Conservation (phyloP, 352 stramenopile genomes). For the Aphanomyces cochlioides region DNA sequence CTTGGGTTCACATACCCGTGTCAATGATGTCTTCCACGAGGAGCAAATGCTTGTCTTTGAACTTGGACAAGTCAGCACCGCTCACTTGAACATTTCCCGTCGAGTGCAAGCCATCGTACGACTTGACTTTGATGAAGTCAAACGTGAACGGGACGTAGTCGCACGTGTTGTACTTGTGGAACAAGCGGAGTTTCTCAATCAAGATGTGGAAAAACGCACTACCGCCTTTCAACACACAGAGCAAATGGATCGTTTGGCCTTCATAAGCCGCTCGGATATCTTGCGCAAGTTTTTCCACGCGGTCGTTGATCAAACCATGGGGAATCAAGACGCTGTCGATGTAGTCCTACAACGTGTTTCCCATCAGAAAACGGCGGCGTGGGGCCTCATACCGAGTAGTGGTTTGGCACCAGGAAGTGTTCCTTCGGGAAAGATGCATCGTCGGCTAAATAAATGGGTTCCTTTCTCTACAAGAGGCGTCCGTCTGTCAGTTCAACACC, state of each 20-base stretch:
- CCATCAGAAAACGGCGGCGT: no score
- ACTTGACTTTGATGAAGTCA: conserved; percentile 94
- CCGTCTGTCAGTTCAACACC: no score
- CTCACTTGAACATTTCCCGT: conserved; percentile 91
- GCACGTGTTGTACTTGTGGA: conserved; percentile 87
- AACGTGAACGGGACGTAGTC: conserved; percentile 90
- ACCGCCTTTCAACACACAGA: conserved; percentile 90
- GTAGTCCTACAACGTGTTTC: conserved; percentile 40
- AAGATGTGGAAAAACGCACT: conserved; percentile 88
- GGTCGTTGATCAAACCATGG: conserved; percentile 85
- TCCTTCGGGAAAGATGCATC: conserved; percentile 58
- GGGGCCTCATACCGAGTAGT: conserved; percentile 43
- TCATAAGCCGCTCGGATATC: conserved; percentile 88
- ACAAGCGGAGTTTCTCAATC: conserved; percentile 74
- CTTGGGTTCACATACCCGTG: conserved; percentile 44
- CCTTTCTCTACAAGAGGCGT: conserved; percentile 18
- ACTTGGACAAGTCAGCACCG: conserved; percentile 76
- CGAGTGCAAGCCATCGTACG: conserved; percentile 89
- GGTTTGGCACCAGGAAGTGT: conserved; percentile 75
- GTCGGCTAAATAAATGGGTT: conserved; percentile 55
- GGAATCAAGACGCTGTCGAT: conserved; percentile 87
- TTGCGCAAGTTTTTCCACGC: conserved; percentile 89
- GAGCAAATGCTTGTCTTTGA: conserved; percentile 89
- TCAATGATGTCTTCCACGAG: conserved; percentile 98
- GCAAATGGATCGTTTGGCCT: conserved; percentile 85